These are phyloP conservation scores for Penicillium sclerotigenum DNA, from an alignment of 2,329 filamentous ascomycete species.

Conservation along the genomic window DNA sequence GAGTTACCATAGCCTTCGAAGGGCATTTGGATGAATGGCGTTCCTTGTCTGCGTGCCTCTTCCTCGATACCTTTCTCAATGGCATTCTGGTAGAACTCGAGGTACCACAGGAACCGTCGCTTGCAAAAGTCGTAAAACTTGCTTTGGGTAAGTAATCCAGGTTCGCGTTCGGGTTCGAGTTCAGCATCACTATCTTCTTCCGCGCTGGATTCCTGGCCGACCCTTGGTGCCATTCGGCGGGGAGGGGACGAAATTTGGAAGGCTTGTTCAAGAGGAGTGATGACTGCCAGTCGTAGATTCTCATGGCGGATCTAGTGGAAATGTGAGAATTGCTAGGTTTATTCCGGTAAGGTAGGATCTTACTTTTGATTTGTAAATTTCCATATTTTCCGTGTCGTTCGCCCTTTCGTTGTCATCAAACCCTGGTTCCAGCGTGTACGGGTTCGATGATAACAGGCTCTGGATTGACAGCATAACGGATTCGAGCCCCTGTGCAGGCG, in stretches of 20 bases:
- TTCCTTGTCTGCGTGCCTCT: constrained; percentile 60
- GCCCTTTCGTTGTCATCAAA: constrained; percentile 69
- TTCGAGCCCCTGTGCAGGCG: constrained; percentile 89
- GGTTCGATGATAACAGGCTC: constrained; percentile 88
- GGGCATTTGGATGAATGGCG: constrained; percentile 73
- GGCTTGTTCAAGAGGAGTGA: constrained; percentile 78
- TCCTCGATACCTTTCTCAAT: constrained; percentile 58
- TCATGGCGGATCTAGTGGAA: constrained; percentile 78
- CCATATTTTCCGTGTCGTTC: constrained; percentile 71
- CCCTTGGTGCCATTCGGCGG: neutral
- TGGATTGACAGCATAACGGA: constrained; percentile 94
- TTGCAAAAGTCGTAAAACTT: constrained; percentile 91
- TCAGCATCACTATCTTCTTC: neutral
- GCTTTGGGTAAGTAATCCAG: constrained; percentile 52
- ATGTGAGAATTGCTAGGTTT: neutral
- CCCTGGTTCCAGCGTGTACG: constrained; percentile 94
- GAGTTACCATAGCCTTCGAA: constrained; percentile 75
- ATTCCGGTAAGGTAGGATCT: neutral
- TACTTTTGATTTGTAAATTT: constrained; percentile 76
- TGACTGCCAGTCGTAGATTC: constrained; percentile 78
- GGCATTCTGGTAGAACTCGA: constrained; percentile 74
- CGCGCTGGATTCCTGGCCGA: constrained; percentile 45
- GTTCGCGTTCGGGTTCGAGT: neutral
- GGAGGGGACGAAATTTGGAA: constrained; percentile 39
- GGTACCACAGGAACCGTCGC: constrained; percentile 92